Base-by-base conservation (phyloP, 306 rosid genomes). In the cucumber (Cucumis sativus) region DNA sequence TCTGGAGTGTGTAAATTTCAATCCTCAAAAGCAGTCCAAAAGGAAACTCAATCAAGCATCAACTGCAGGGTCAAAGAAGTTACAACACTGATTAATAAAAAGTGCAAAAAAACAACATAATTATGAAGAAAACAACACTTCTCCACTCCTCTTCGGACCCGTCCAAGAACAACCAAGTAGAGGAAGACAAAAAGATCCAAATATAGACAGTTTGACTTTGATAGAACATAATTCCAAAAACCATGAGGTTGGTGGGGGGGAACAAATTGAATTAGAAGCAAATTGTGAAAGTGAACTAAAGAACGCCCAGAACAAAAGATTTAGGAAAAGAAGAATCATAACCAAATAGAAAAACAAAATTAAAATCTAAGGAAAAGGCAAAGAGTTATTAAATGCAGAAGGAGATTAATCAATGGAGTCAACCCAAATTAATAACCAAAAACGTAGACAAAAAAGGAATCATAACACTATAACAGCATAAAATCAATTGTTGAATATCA, bases 41-140 rank as follows among this genome's bases (percentile, higher is more conserved):
- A 47, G 81, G 87, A 85, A 75, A 73, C 70, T 64, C 74, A 74
- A 78, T 79, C 79, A 84, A 84, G 85, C 68, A 76, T 72, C 77
- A 77, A 14, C 73, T 43, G 80, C 73, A 62, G 54, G 78, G 45
- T 49, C 68, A 20, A 7, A 55, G 10, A 33, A 62, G 57, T 78
- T 51, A 82, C 61, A 76, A 80, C 73, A 71, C 65, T n/a, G 28
- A 71, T 67, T 16, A 40, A 25, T 16, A 55, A 45, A 17, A 78
- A 41, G 66, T 52, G 35, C 47, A 74, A 10, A 72, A 72, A 28
- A 18, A 33, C 61, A 51, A 10, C 62, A 52, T 8, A 9, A 51
- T 73, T 52, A 49, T 25, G 59, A 71, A 49, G 74, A 43, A 68
- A 43, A 43, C 56, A 13, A 68, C 74, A 8, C 76, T 49, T 28